Base-by-base conservation (phyloP, 805 yeast species). In the Yarrowia sp. region DNA sequence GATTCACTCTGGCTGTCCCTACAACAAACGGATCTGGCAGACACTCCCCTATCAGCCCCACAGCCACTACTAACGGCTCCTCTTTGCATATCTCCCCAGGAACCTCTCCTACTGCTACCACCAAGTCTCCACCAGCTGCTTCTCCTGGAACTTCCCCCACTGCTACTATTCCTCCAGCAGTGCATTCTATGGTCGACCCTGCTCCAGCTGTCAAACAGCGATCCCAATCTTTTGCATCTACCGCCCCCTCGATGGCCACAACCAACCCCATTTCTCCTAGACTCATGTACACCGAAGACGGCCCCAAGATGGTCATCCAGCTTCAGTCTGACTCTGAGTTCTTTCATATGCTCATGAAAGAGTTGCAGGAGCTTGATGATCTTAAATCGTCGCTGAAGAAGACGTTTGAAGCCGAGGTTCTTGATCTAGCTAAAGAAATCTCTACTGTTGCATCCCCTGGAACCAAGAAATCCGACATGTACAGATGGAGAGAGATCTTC, bases 401-500 rank as follows among this genome's bases (percentile, higher is more conserved):
- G 6, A 79, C 79, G 52, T 76, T 87, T 60, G 76, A 81, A 2
- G 66, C 64, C 0, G 79, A 81, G 44, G 85, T 87, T 19, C 80
- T 81, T 55, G 70, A 70, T 0, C 76, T 87, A 12, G 81, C 85
- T 2, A 71, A 75, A 14, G 70, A 74, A 7, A 77, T 86, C 3
- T 76, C 81, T 2, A 73, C 76, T 8, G 75, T 80, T 17, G 74
- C 84, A 0, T 73, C 78, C 14, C 85, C 87, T 0, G 76, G 77
- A 43, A 75, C 75, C 52, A 81, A 79, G 66, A 80, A 78, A 44
- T 77, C 82, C 0, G 94, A 89, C 73, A 77, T 89, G 76, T 87
- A 86, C 72, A 79, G 81, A 9, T 90, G 94, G 94, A 79, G 94
- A 68, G 86, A 87, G 72, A 80, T 89, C 10, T 89, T 89, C 77